phyloP scores from a whole-genome alignment of 2,329 filamentous ascomycete genomes.

The Xylariaceae sp. region DNA sequence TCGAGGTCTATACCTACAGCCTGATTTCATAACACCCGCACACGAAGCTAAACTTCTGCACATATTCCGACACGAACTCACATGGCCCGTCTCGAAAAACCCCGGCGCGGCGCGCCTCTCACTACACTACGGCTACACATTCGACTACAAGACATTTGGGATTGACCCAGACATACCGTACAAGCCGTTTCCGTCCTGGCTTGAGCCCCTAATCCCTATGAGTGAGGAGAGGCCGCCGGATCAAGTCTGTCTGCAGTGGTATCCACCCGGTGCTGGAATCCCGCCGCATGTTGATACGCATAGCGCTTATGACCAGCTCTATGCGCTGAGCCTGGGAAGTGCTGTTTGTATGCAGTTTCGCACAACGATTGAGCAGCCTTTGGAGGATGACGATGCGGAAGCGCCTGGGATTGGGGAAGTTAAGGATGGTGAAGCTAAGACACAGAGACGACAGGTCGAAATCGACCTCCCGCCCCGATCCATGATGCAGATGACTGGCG shows the following conservation, averaged over 20 bases:
- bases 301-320: slow-evolving; percentile 35
- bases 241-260: slow-evolving; percentile 57
- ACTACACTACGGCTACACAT: slow-evolving; percentile 54
- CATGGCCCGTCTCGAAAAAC: slow-evolving; percentile 44
- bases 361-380: slow-evolving; percentile 12
- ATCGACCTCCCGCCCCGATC: slow-evolving; percentile 46
- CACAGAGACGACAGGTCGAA: slow-evolving; percentile 21
- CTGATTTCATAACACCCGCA: slow-evolving; percentile 42
- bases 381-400: background rate
- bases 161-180: slow-evolving; percentile 48
- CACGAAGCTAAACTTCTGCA: slow-evolving; percentile 43
- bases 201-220: slow-evolving; percentile 43
- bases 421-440: background rate
- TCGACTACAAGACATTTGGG: slow-evolving; percentile 56
- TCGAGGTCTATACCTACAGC: slow-evolving; percentile 40
- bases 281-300: slow-evolving; percentile 60
- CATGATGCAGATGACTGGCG: slow-evolving; percentile 49
- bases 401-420: background rate
- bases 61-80: slow-evolving; percentile 41
- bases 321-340: slow-evolving; percentile 23
- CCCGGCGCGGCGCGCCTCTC: slow-evolving; percentile 35
- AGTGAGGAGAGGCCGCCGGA: slow-evolving; percentile 44
- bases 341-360: slow-evolving; percentile 26
- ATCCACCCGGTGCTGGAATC: slow-evolving; percentile 56
- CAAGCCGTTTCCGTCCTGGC: slow-evolving; percentile 48